These are phyloP conservation scores for Naganishia randhawae DNA, from an alignment of 768 basidiomycete genomes.

Conservation along the genomic window DNA sequence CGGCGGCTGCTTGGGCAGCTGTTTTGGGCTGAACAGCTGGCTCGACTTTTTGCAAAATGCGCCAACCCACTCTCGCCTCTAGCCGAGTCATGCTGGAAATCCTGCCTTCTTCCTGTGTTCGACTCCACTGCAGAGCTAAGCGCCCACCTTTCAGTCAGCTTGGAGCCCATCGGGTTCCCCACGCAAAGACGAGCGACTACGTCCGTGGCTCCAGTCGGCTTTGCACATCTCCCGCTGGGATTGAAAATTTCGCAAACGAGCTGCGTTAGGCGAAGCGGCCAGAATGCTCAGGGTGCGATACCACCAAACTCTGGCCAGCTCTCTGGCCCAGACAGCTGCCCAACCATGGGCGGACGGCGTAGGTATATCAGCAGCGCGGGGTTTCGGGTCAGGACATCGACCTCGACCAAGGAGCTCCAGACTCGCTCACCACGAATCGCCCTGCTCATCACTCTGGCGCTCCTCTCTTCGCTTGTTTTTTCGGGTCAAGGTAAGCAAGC, in stretches of 20 bases:
- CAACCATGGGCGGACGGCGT: background rate
- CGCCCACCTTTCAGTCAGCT: background rate
- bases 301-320: background rate
- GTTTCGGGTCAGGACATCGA: background rate
- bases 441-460: too few relatives aligned
- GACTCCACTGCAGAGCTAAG: too few relatives aligned
- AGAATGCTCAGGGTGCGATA: background rate
- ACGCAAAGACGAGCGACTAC: conserved; percentile 6
- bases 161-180: conserved; percentile 6
- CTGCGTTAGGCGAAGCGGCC: background rate
- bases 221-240: background rate
- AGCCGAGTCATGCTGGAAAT: too few relatives aligned
- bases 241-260: background rate
- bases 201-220: background rate
- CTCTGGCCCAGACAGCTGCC: too few relatives aligned
- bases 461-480: conserved; percentile 1
- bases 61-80: too few relatives aligned
- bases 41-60: too few relatives aligned
- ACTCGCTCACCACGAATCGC: background rate
- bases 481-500: conserved; percentile 21
- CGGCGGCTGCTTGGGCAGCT: too few relatives aligned
- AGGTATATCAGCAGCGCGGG: background rate
- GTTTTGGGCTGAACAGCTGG: too few relatives aligned
- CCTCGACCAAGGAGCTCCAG: background rate
- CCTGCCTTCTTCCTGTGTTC: too few relatives aligned